Evolutionary conservation across 2,329 filamentous ascomycete species (phyloP).

Genomic region (Clonostachys rhizophaga): DNA sequence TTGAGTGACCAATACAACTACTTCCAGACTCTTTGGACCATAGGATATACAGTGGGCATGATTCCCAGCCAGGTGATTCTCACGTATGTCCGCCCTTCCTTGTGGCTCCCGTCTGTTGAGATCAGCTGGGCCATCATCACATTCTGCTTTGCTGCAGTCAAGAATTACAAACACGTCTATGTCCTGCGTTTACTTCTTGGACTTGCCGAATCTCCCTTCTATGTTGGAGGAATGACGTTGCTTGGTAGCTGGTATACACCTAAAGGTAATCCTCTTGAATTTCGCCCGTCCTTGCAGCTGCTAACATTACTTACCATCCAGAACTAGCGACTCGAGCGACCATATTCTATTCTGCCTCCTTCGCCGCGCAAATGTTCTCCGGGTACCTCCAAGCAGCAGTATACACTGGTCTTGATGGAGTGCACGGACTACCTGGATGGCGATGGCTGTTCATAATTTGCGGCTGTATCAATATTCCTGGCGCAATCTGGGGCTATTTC

Average conservation of each 20-base stretch:
- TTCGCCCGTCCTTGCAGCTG: no score
- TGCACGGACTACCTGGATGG: slow-evolving; percentile 30
- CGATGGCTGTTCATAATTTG: slow-evolving; percentile 35
- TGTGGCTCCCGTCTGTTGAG: slow-evolving; percentile 29
- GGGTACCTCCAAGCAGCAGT: slow-evolving; percentile 36
- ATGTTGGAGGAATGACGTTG: slow-evolving; percentile 24
- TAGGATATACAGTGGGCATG: slow-evolving; percentile 49
- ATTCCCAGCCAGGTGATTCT: slow-evolving; percentile 27
- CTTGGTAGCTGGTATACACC: slow-evolving; percentile 35
- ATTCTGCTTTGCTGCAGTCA: slow-evolving; percentile 26
- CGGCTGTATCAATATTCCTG: no score
- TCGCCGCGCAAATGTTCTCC: slow-evolving; percentile 32
- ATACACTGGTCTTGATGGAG: slow-evolving; percentile 29
- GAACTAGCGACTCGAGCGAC: slow-evolving; percentile 33
- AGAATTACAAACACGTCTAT: slow-evolving; percentile 24
- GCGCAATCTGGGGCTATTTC: no score
- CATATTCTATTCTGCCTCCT: slow-evolving; percentile 29
- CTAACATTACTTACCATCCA: no score
- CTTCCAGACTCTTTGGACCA: slow-evolving; percentile 43
- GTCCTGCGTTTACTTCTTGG: slow-evolving; percentile 34
- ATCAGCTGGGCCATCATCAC: slow-evolving; percentile 16
- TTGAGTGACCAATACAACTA: slow-evolving; percentile 50
- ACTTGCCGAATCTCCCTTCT: slow-evolving; percentile 23
- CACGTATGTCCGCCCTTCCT: slow-evolving; percentile 25
- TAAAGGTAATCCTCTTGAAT: not conserved